Evolutionary conservation across 495 filamentous ascomycete genomes (phyloP).

Genomic region (Penicillium cosmopolitanum): DNA sequence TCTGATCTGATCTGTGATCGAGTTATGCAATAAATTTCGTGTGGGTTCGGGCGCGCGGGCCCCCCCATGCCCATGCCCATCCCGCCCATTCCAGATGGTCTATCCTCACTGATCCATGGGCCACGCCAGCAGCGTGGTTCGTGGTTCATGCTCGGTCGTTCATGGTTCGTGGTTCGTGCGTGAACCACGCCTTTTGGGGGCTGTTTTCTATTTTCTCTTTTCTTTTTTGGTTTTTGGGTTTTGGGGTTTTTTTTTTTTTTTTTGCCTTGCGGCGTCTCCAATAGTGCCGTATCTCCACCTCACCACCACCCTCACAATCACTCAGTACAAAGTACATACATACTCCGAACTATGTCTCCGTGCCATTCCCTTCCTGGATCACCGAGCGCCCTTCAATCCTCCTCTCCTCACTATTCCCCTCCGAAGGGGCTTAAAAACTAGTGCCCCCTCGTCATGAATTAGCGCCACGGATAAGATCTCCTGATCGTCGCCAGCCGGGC

Average conservation of each 20-base stretch:
- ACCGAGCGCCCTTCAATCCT: no score
- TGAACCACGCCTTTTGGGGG: conserved; percentile 1
- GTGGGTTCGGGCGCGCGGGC: no score
- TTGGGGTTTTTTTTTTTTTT: background rate
- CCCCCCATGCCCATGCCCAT: background rate
- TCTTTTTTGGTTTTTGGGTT: conserved; percentile 12
- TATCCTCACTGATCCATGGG: background rate
- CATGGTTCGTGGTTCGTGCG: conserved; percentile 1
- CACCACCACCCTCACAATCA: background rate
- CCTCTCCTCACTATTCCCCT: background rate
- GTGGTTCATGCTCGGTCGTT: background rate
- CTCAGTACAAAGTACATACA: no score
- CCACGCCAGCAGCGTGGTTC: conserved; percentile 3
- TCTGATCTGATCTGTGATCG: no score
- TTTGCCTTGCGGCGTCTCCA: conserved; percentile 23
- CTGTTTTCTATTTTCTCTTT: background rate
- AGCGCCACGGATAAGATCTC: background rate
- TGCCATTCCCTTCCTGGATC: no score
- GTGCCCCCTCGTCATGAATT: background rate
- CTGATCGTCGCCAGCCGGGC: conserved; percentile 13
- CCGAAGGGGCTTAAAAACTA: no score
- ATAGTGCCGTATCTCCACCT: conserved; percentile 17
- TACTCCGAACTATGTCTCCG: no score
- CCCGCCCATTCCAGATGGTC: background rate
- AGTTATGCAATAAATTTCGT: no score